Evolutionary conservation across 306 rosid species (phyloP).

Genomic region (Vicia sativa): DNA sequence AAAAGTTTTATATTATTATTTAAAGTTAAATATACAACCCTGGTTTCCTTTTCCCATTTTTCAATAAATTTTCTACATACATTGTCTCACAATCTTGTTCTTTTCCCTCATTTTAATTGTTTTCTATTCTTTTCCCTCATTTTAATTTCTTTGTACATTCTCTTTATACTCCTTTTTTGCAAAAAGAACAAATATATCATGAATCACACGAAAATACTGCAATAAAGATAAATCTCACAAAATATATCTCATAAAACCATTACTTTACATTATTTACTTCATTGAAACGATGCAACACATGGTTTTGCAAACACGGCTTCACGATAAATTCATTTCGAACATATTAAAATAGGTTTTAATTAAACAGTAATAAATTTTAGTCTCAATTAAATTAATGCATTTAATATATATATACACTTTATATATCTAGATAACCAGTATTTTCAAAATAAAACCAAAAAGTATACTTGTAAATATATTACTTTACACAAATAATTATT

Average conservation of each 20-base stretch:
- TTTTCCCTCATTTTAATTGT: neutral
- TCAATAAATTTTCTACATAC: neutral
- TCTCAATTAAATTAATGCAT: neutral
- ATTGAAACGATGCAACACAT: neutral
- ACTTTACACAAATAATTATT: neutral
- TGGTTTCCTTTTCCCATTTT: neutral
- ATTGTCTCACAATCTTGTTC: neutral
- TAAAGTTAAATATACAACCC: neutral
- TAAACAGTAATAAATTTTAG: neutral
- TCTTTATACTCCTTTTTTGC: neutral
- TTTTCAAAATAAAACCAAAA: too few relatives aligned
- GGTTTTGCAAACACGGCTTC: neutral
- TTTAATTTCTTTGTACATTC: neutral
- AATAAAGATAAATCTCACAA: too few relatives aligned
- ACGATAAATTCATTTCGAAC: neutral
- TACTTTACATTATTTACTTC: constrained; percentile 5
- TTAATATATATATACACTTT: neutral
- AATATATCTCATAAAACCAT: neutral
- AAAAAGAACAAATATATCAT: neutral
- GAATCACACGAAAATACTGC: neutral
- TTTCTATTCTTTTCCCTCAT: neutral
- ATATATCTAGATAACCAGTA: neutral
- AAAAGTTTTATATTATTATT: neutral
- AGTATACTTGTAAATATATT: neutral
- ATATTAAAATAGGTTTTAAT: neutral